Conservation (phyloP, 148 eudicot genomes). For the Bassia scoparia region DNA sequence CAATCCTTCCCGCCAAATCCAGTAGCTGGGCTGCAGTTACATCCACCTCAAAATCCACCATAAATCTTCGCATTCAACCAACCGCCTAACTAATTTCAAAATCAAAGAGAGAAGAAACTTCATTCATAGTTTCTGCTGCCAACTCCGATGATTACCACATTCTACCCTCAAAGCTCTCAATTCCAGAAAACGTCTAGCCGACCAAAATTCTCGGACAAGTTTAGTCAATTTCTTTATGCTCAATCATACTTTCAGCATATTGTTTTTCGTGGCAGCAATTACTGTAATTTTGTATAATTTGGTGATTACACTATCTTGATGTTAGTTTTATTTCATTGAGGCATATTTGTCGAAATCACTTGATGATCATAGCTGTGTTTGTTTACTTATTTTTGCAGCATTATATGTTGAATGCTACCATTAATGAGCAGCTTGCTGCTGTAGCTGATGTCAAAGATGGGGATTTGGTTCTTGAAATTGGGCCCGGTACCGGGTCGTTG, state of each 20-base stretch:
- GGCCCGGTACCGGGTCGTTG: constrained; percentile 93
- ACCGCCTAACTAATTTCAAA: constrained; percentile 19
- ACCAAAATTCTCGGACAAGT: constrained; percentile 98
- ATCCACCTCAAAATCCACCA: constrained; percentile 17
- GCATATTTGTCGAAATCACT: constrained; percentile 46
- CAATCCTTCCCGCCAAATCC: constrained; percentile 47
- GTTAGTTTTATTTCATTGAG: constrained; percentile 17
- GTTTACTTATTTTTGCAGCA: constrained; percentile 51
- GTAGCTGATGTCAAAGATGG: constrained; percentile 76
- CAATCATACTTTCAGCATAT: not conserved
- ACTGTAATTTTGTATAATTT: not conserved
- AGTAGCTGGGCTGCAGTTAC: constrained; percentile 21
- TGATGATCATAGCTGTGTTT: constrained; percentile 9
- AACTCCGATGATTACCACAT: constrained; percentile 69
- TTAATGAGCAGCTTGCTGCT: constrained; percentile 68
- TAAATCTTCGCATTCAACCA: constrained; percentile 23
- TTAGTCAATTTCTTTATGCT: not conserved
- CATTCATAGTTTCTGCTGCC: constrained; percentile 15
- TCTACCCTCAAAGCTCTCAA: constrained; percentile 89
- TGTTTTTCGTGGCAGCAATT: constrained; percentile 1
- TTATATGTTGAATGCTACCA: constrained; percentile 70
- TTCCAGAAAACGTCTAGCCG: constrained; percentile 69
- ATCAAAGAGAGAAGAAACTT: constrained; percentile 22
- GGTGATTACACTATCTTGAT: not conserved
- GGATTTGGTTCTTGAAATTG: constrained; percentile 88